Conservation (phyloP, 495 filamentous ascomycete genomes). For the Hypoxylon fragiforme region DNA sequence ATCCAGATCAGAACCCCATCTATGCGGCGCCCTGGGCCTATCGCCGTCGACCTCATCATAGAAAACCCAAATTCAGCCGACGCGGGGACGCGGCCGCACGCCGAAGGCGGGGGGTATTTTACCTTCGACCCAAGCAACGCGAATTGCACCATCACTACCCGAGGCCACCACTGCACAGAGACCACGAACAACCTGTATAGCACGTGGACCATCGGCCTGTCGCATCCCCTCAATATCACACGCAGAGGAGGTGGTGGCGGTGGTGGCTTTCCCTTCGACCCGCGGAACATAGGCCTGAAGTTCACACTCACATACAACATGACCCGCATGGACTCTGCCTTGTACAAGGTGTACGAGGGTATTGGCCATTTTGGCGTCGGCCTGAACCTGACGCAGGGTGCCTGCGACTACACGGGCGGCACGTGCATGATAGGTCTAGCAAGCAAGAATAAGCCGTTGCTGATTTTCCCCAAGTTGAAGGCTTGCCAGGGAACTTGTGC, state of each 20-base stretch:
- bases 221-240: too few relatives aligned
- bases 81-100: slow-evolving; percentile 18
- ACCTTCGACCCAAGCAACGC: slow-evolving; percentile 18
- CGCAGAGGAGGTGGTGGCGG: too few relatives aligned
- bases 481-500: slow-evolving; percentile 18
- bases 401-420: background rate
- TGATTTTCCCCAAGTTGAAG: slow-evolving; percentile 10
- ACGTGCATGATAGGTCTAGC: slow-evolving; percentile 2
- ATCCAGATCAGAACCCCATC: slow-evolving; percentile 10
- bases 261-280: too few relatives aligned
- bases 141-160: slow-evolving; percentile 8
- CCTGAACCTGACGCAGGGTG: background rate
- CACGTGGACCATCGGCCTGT: slow-evolving; percentile 1
- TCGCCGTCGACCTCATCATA: slow-evolving; percentile 7
- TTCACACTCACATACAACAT: slow-evolving; percentile 18
- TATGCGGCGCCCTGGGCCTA: background rate
- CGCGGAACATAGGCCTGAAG: background rate
- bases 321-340: slow-evolving; percentile 1
- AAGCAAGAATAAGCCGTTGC: background rate
- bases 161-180: background rate
- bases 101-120: slow-evolving; percentile 20
- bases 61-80: slow-evolving; percentile 21
- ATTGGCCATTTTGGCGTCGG: slow-evolving; percentile 9
- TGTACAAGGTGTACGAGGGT: slow-evolving; percentile 19
- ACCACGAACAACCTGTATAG: slow-evolving; percentile 6